These are phyloP conservation scores for Cordyceps javanica DNA, from an alignment of 2,329 filamentous ascomycete genomes.

Conservation along the genomic window DNA sequence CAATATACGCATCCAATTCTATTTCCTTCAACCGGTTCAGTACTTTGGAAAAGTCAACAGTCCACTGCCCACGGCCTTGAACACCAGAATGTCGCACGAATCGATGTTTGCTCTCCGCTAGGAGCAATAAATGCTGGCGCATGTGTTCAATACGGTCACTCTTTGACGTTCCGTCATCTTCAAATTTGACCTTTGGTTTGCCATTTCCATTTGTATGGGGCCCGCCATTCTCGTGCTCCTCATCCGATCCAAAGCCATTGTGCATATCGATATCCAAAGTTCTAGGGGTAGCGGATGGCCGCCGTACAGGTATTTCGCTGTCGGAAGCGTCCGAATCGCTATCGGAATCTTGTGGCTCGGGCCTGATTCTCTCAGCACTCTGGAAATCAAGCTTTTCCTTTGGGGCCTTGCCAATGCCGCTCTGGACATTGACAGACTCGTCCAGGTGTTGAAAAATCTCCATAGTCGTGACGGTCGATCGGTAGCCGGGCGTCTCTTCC, in stretches of 20 bases:
- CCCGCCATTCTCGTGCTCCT: constrained; percentile 31
- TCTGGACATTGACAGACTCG: constrained; percentile 45
- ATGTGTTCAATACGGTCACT: constrained; percentile 51
- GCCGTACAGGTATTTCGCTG: constrained; percentile 10
- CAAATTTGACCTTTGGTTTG: constrained; percentile 44
- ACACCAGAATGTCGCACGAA: constrained; percentile 64
- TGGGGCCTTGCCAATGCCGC: constrained; percentile 51
- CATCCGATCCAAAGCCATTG: constrained; percentile 26
- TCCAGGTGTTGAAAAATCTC: constrained; percentile 52
- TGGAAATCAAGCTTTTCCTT: constrained; percentile 40
- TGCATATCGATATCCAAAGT: constrained; percentile 15
- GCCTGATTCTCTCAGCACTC: constrained; percentile 43
- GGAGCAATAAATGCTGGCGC: constrained; percentile 65
- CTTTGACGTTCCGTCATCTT: constrained; percentile 36
- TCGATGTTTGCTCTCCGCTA: constrained; percentile 61
- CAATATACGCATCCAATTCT: constrained; percentile 77
- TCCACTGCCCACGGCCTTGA: constrained; percentile 66
- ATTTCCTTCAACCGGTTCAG: constrained; percentile 64
- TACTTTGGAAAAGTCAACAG: constrained; percentile 72
- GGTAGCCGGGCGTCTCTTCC: constrained; percentile 24
- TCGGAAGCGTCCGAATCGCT: constrained; percentile 23
- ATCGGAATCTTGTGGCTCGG: constrained; percentile 23
- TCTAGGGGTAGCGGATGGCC: not conserved
- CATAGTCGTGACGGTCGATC: constrained; percentile 42
- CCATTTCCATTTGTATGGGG: constrained; percentile 31